Percentiles rank a stretch among this genome's conserved stretches.
phyloP scores from a whole-genome alignment of 1,284 basidiomycete genomes.

The Mycena citricolor region DNA sequence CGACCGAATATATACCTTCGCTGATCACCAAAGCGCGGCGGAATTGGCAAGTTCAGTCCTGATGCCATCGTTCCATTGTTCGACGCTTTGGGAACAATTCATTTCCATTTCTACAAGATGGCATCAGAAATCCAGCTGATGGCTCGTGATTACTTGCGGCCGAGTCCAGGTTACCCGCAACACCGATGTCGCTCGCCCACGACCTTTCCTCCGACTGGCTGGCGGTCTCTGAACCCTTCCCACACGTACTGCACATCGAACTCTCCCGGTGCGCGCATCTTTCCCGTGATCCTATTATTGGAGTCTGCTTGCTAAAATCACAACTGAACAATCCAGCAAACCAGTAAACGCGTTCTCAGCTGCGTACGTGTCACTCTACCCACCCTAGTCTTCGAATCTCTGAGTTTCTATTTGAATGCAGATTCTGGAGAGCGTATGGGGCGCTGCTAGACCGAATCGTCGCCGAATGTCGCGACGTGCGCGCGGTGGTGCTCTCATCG shows the following conservation, averaged over 20 bases:
- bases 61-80: too few species aligned
- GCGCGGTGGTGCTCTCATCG: conserved; percentile 74
- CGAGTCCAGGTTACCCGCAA: too few species aligned
- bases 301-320: not conserved
- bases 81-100: too few species aligned
- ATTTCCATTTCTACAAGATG: too few species aligned
- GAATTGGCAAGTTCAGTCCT: too few species aligned
- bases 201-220: conserved; percentile 45
- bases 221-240: conserved; percentile 52
- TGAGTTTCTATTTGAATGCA: conserved; percentile 29
- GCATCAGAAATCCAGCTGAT: too few species aligned
- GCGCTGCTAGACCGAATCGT: conserved; percentile 59
- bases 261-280: conserved; percentile 32
- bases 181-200: conserved; percentile 13
- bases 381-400: not conserved
- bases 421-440: conserved; percentile 74
- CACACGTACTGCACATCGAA: conserved; percentile 55
- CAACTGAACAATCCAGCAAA: too few species aligned
- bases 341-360: conserved; percentile 79
- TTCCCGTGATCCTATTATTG: not conserved
- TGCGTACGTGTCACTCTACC: conserved; percentile 38
- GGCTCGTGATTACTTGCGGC: too few species aligned
- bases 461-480: conserved; percentile 53
- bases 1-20: too few species aligned
- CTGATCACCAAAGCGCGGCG: too few species aligned